Conservation (phyloP, 305 asterid genomes). For the Andrographis paniculata region DNA sequence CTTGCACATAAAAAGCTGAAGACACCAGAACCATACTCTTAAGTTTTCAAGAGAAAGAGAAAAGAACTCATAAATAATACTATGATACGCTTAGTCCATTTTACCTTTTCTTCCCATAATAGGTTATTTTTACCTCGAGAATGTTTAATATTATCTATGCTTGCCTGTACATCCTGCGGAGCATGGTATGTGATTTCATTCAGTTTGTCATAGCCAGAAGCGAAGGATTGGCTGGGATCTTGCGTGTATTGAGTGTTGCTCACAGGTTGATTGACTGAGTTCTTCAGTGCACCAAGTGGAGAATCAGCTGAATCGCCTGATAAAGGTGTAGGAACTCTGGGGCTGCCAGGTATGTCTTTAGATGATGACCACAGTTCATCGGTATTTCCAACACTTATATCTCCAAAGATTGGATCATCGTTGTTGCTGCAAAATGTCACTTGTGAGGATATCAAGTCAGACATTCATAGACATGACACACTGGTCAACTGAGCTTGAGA, state of each 20-base stretch:
- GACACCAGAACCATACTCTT: conserved; percentile 17
- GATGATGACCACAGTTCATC: conserved; percentile 77
- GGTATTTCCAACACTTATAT: conserved; percentile 36
- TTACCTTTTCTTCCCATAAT: conserved; percentile 47
- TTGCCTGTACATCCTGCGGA: conserved; percentile 47
- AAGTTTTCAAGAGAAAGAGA: conserved; percentile 1
- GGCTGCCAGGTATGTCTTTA: conserved; percentile 47
- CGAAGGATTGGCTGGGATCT: conserved; percentile 38
- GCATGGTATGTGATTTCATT: conserved; percentile 32
- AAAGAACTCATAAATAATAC: conserved; percentile 15
- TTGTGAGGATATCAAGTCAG: conserved; percentile 66
- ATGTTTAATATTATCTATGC: conserved; percentile 33
- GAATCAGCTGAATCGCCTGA: conserved; percentile 52
- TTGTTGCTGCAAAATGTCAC: conserved; percentile 72
- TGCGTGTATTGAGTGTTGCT: conserved; percentile 36
- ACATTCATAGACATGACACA: conserved; percentile 26
- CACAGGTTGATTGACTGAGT: conserved; percentile 32
- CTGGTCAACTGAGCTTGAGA: conserved; percentile 6
- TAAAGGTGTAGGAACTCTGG: conserved; percentile 32
- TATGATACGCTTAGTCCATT: conserved; percentile 15
- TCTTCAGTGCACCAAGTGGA: conserved; percentile 28
- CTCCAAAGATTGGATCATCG: conserved; percentile 60
- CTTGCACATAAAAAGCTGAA: conserved; percentile 6
- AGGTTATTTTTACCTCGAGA: conserved; percentile 44
- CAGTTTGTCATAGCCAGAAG: conserved; percentile 31